phyloP scores from a whole-genome alignment of 176 grass and related monocot species.

The Tuctoria greenei region DNA sequence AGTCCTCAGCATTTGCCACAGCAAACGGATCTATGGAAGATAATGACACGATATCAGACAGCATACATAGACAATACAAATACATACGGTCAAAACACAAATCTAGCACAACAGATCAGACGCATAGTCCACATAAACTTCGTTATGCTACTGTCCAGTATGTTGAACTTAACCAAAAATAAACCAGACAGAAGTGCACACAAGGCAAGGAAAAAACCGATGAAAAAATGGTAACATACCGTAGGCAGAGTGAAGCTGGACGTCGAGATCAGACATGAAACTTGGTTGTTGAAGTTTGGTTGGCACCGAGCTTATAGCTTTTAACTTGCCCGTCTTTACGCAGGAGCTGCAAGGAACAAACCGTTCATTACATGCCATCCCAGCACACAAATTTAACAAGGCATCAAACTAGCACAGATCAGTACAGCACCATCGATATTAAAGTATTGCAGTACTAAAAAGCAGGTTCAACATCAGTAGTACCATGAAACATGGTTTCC shows the following conservation, averaged over 20 bases:
- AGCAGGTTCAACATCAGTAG: no score
- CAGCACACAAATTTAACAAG: neutral
- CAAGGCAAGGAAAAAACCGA: neutral
- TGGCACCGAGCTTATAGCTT: conserved; percentile 32
- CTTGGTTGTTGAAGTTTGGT: conserved; percentile 52
- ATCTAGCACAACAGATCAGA: neutral
- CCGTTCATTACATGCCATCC: neutral
- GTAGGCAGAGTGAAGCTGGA: conserved; percentile 64
- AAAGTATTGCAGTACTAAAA: neutral
- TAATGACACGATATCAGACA: neutral
- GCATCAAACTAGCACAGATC: neutral
- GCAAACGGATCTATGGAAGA: conserved; percentile 56
- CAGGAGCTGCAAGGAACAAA: conserved; percentile 28
- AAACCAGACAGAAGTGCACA: neutral
- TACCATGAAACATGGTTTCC: no score
- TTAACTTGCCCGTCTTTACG: conserved; percentile 28
- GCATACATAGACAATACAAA: neutral
- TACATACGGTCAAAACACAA: neutral
- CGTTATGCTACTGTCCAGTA: no score
- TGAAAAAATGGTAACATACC: conserved; percentile 27
- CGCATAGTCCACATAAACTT: neutral
- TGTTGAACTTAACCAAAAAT: neutral
- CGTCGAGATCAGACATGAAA: conserved; percentile 89
- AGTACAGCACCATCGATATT: neutral
- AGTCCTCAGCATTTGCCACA: conserved; percentile 79